A percentile compares a stretch with the other conserved stretches of the same genome.
Evolutionary conservation across 768 basidiomycete species (phyloP).

Genomic region (Candolleomyces aberdarensis): DNA sequence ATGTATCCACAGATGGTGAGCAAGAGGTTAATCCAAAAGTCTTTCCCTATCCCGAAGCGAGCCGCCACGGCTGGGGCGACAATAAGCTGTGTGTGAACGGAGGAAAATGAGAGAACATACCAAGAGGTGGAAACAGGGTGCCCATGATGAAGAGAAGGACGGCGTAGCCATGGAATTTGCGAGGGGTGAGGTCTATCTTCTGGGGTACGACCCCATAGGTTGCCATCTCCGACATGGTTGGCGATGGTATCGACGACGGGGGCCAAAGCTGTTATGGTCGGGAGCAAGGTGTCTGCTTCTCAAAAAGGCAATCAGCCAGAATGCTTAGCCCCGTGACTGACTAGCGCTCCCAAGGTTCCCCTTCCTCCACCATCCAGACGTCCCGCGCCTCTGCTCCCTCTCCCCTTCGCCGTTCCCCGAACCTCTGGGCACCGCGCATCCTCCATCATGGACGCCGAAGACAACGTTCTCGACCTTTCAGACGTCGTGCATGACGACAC

Average conservation of each 20-base stretch:
- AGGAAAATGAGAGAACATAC: constrained; percentile 38
- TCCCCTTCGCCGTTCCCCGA: not conserved
- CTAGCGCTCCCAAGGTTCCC: not conserved
- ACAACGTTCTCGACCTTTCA: constrained; percentile 70
- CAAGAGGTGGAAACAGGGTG: constrained; percentile 88
- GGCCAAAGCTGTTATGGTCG: not conserved
- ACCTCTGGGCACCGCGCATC: not conserved
- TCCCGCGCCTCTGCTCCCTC: not conserved
- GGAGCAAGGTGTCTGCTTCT: constrained; percentile 1
- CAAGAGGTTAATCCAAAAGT: constrained; percentile 89
- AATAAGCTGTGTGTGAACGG: constrained; percentile 6
- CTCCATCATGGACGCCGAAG: constrained; percentile 49
- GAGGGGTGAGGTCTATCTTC: constrained; percentile 64
- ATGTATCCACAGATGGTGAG: constrained; percentile 91
- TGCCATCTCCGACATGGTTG: constrained; percentile 25
- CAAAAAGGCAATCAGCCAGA: constrained; percentile 10
- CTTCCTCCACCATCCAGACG: not conserved
- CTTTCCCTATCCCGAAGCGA: constrained; percentile 85
- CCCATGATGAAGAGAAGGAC: constrained; percentile 83
- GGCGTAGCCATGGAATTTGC: constrained; percentile 76
- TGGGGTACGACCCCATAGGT: constrained; percentile 28
- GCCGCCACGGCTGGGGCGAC: constrained; percentile 76
- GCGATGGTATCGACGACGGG: not conserved
- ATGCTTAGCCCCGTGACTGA: constrained; percentile 4
- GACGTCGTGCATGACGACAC: constrained; percentile 84